phyloP scores from a whole-genome alignment of 345 rosid species.

The Adansonia digitata region DNA sequence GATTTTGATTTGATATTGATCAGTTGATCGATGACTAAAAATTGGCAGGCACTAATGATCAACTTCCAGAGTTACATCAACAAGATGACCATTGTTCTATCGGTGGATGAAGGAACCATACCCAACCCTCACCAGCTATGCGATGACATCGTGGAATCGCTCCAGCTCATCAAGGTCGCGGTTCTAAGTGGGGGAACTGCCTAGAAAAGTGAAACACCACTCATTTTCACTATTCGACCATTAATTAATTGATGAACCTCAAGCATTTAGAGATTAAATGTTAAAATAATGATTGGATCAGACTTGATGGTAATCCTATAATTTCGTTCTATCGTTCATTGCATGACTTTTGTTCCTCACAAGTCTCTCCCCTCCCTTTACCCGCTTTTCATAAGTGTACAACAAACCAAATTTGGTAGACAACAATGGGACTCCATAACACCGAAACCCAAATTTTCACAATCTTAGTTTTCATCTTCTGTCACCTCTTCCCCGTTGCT shows the following conservation, averaged over 20 bases:
- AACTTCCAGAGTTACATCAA: slow-evolving; percentile 36
- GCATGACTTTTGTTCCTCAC: background rate
- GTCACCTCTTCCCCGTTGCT: background rate
- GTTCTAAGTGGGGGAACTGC: background rate
- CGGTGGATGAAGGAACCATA: slow-evolving; percentile 31
- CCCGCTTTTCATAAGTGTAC: background rate
- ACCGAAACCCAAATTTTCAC: slow-evolving; percentile 2
- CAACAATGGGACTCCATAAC: background rate
- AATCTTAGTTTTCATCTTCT: background rate
- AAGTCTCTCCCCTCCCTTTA: background rate
- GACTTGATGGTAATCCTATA: background rate
- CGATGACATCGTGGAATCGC: slow-evolving; percentile 28
- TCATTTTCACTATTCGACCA: too few relatives aligned
- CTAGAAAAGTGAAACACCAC: background rate
- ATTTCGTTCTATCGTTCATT: slow-evolving; percentile 1
- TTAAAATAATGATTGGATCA: background rate
- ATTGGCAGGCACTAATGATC: slow-evolving; percentile 38
- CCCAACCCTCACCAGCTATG: slow-evolving; percentile 39
- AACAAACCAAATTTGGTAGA: background rate
- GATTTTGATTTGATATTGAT: background rate
- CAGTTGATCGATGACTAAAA: background rate
- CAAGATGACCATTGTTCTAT: slow-evolving; percentile 33
- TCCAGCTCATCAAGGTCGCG: slow-evolving; percentile 22
- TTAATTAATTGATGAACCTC: background rate
- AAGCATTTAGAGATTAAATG: background rate